Percentiles rank a stretch among this genome's conserved stretches.
Conservation (phyloP, 257 asterid genomes). For the Echites panduratus region DNA sequence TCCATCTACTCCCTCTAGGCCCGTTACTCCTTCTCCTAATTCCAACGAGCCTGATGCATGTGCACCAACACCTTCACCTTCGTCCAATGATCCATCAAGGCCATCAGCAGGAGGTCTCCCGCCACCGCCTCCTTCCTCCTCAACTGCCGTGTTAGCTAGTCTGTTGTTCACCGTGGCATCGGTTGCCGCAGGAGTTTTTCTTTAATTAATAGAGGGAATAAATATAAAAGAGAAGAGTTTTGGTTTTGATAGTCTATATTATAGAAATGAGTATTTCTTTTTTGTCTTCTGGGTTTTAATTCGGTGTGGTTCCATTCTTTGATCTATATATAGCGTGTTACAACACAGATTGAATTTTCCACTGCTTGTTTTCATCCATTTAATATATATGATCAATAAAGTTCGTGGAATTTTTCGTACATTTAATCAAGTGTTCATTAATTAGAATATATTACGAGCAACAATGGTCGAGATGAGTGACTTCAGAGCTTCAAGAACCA, state of each 20-base stretch:
- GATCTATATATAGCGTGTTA: no score
- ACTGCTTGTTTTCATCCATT: no score
- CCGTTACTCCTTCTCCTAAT: not conserved
- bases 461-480: no score
- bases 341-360: no score
- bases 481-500: no score
- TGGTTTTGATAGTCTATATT: not conserved
- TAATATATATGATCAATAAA: no score
- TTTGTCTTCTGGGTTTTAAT: no score
- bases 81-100: not conserved
- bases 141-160: not conserved
- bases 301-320: no score
- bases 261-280: no score
- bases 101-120: not conserved
- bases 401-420: no score
- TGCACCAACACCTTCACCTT: slow-evolving; percentile 8
- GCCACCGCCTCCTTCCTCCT: slow-evolving; percentile 17
- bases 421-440: no score
- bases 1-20: slow-evolving; percentile 2
- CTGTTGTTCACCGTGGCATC: not conserved
- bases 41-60: not conserved
- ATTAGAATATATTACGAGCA: no score
- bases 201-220: not conserved
- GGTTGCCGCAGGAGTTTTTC: not conserved
- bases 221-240: not conserved